Evolutionary conservation across 768 basidiomycete species (phyloP).

Genomic region (Lactifluus piperatus): DNA sequence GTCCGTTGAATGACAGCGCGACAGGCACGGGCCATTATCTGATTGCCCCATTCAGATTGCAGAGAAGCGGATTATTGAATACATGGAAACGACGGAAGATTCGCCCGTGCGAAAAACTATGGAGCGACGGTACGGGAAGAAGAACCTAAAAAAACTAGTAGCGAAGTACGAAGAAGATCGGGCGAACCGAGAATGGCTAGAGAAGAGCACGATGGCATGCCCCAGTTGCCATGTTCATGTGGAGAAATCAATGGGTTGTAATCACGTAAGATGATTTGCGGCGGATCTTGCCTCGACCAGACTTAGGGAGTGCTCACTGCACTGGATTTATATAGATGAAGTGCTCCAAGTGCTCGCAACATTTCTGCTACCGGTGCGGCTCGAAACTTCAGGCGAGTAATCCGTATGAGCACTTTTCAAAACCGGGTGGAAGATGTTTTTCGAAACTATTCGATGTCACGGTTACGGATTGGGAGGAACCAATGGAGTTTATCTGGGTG

Average conservation of each 20-base stretch:
- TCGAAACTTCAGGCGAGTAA: conserved; percentile 36
- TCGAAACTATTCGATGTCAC: conserved; percentile 55
- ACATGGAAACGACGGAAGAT: conserved; percentile 47
- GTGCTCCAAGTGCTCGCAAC: conserved; percentile 61
- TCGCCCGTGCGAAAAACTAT: conserved; percentile 42
- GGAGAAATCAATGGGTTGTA: conserved; percentile 75
- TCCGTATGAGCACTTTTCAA: conserved; percentile 67
- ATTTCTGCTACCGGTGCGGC: conserved; percentile 82
- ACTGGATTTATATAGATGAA: conserved; percentile 56
- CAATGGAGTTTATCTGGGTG: conserved; percentile 32
- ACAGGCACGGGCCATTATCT: conserved; percentile 75
- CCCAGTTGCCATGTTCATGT: conserved; percentile 67
- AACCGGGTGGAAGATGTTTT: conserved; percentile 44
- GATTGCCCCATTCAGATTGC: conserved; percentile 60
- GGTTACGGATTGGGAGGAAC: conserved; percentile 29
- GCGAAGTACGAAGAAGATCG: conserved; percentile 61
- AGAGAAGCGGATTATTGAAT: conserved; percentile 58
- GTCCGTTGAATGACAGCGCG: not conserved
- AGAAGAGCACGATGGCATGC: conserved; percentile 56
- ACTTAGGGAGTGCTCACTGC: not conserved
- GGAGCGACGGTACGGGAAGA: conserved; percentile 57
- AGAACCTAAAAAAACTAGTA: conserved; percentile 52
- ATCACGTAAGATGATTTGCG: conserved; percentile 50
- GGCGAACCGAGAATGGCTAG: conserved; percentile 67
- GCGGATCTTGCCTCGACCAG: not conserved